Evolutionary conservation across 129 eudicot species (phyloP), one percentile per base, ranked within the genome.

Genomic region (Sambucus nigra): DNA sequence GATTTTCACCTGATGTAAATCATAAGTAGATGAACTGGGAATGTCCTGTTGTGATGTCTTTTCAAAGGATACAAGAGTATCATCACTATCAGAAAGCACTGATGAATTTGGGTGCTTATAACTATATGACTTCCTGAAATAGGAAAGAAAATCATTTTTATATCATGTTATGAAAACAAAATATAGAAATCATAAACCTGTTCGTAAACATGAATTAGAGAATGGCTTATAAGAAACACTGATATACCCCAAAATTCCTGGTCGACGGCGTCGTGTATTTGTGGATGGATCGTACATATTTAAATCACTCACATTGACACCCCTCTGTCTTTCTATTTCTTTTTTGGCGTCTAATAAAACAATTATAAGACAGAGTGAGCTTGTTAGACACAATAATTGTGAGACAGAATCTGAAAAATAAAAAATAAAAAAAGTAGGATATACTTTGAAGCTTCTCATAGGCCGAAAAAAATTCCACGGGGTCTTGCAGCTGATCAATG

Each of bases 391-490:
- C 40, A 51, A 45, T 7, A 39, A 9, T 31, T 31, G 9, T 9
- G 38, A 3, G 9, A 5, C 31, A 26, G 7, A 68, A 18, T 16
- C 57, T 15, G 5, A 60, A 6, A 8, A 12, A 25, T 19, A 10
- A 7, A 26, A 47, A 6, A 31, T 16, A 5, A 28, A 59, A 10
- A n/a, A 58, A 44, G 20, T 52, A 42, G 19, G 25, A 22, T 25
- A 27, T 74, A 84, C 95, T 71, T 73, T 84, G 88, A 47, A 57
- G 67, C 53, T 69, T 78, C 49, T 74, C 93, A 76, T 25, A 65
- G 45, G 86, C 94, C n/a, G 70, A 76, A 51, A 79, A 84, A 62
- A 65, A 81, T 10, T 76, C 86, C 52, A 58, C 95, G 20, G 97
- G 95, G 44, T 72, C 86, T 40, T 57, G 63, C 40, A 68, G 57